Base-by-base conservation (phyloP, 805 yeast species). In the Lachancea sp. region DNA sequence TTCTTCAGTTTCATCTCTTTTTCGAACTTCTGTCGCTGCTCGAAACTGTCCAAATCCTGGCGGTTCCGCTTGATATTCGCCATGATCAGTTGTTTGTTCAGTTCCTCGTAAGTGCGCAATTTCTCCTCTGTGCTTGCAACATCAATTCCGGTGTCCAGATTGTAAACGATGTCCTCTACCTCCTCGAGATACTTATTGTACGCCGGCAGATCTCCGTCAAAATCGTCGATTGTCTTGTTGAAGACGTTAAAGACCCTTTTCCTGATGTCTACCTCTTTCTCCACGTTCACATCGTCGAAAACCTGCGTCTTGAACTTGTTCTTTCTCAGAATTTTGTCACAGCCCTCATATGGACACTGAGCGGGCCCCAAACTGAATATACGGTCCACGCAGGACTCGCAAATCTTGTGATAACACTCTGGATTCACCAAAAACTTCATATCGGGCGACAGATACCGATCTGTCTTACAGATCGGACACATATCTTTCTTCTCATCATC, bases 391-490 rank as follows among this genome's bases (percentile, higher is more conserved):
- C 99, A 93, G 1, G 95, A 81, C 55, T 85, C 97, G 68, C 99
- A 93, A 65, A 93, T 91, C 71, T 88, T 91, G 62, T 93, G 99
- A 62, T 93, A 93, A 67, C 99, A 93, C 64, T 93, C 99, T 0
- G 98, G 95, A 57, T 93, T 93, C 52, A 93, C 89, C 45, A 91
- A 77, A 60, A 93, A 91, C 53, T 76, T 80, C 82, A 93, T 85
- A 55, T 90, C 88, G 20, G 98, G 98, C 37, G 95, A 87, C 49
- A 93, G 73, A 64, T 93, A 93, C 62, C 90, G 72, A 66, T 91
- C 96, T 38, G 97, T 88, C 67, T 91, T 88, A 73, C 99, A 93
- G 58, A 93, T 88, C 26, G 98, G 98, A 72, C 99, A 93, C 80
- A 90, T 84, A 64, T 87, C 95, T 71, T 73, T 72, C 44, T 75